These are phyloP conservation scores for Zygotorulaspora chibaensis DNA, from an alignment of 805 yeast species.

Conservation along the genomic window DNA sequence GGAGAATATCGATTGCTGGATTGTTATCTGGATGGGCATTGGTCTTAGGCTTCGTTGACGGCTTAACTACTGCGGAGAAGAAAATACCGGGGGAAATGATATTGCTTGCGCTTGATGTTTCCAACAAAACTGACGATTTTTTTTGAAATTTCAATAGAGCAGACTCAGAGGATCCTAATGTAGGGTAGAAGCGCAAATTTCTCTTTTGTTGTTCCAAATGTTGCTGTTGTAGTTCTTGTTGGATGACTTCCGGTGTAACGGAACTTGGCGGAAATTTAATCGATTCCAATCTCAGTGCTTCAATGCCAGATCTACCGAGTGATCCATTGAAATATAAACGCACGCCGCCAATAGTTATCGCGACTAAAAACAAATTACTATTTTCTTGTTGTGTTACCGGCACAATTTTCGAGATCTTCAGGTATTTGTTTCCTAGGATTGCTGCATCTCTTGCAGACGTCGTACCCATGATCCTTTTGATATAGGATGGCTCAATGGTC, in stretches of 20 bases:
- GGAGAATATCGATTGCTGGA: background rate
- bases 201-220: slow-evolving; percentile 39
- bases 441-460: slow-evolving; percentile 50
- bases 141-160: slow-evolving; percentile 47
- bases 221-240: slow-evolving; percentile 36
- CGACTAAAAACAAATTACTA: slow-evolving; percentile 64
- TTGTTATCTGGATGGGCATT: slow-evolving; percentile 5
- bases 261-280: slow-evolving; percentile 62
- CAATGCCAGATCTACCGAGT: slow-evolving; percentile 32
- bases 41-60: slow-evolving; percentile 6
- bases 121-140: slow-evolving; percentile 50
- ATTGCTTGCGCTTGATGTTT: slow-evolving; percentile 53
- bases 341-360: slow-evolving; percentile 79
- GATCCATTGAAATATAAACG: slow-evolving; percentile 56
- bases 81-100: slow-evolving; percentile 85
- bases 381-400: slow-evolving; percentile 54
- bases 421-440: slow-evolving; percentile 49
- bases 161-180: slow-evolving; percentile 30
- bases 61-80: slow-evolving; percentile 53
- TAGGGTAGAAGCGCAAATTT: slow-evolving; percentile 28
- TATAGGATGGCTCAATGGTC: slow-evolving; percentile 36
- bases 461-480: slow-evolving; percentile 39
- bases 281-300: slow-evolving; percentile 43
- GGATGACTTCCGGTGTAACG: slow-evolving; percentile 31
- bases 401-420: slow-evolving; percentile 51